Conservation (phyloP, 1,284 basidiomycete genomes). For the Ceratobasidium sp. region DNA sequence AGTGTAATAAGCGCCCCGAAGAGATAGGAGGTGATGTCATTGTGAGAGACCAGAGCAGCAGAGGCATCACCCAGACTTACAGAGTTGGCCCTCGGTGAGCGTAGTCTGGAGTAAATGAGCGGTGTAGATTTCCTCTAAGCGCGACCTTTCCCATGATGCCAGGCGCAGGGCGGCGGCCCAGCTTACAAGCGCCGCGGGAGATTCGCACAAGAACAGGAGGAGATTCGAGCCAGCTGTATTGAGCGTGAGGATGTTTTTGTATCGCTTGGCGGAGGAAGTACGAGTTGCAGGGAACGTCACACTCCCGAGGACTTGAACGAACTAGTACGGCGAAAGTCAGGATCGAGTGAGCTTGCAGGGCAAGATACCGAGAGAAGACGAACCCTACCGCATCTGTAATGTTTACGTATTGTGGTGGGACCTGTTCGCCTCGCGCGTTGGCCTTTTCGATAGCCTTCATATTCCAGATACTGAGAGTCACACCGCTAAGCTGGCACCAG, state of each 20-base stretch:
- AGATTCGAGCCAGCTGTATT: slow-evolving; percentile 96
- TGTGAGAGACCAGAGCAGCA: slow-evolving; percentile 14
- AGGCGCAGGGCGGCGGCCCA: slow-evolving; percentile 94
- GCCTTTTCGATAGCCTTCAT: slow-evolving; percentile 86
- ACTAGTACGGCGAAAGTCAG: slow-evolving; percentile 67
- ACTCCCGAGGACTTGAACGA: slow-evolving; percentile 76
- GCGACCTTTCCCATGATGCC: slow-evolving; percentile 93
- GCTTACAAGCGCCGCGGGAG: slow-evolving; percentile 74
- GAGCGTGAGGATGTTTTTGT: slow-evolving; percentile 85
- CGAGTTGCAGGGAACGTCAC: slow-evolving; percentile 69
- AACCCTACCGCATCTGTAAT: no score
- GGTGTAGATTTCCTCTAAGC: slow-evolving; percentile 97
- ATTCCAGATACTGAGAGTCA: slow-evolving; percentile 91
- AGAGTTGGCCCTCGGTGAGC: slow-evolving; percentile 58
- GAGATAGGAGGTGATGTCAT: slow-evolving; percentile 13
- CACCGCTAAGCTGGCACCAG: slow-evolving; percentile 93
- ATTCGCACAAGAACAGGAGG: slow-evolving; percentile 86
- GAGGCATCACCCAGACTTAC: slow-evolving; percentile 54
- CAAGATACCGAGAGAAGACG: no score
- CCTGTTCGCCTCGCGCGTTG: slow-evolving; percentile 79
- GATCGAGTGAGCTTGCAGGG: slow-evolving; percentile 46
- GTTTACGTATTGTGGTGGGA: slow-evolving; percentile 87
- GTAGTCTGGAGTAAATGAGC: slow-evolving; percentile 89
- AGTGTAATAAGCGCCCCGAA: no score
- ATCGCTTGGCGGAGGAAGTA: slow-evolving; percentile 65